Base-by-base conservation (phyloP, 148 eudicot species). In the Rhododendron kiyosumense region DNA sequence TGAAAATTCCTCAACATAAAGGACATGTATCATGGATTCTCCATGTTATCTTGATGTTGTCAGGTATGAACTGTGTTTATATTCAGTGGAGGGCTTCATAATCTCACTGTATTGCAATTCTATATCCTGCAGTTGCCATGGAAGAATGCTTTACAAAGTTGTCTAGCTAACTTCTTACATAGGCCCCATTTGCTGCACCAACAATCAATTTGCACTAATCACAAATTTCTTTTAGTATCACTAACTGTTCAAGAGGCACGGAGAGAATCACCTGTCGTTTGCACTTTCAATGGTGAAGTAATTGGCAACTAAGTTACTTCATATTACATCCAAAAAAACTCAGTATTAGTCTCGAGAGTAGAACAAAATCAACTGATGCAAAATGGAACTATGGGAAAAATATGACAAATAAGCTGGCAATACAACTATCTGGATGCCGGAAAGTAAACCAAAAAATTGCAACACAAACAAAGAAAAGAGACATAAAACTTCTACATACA, bases 291-390 rank as follows among this genome's bases (percentile, higher is more conserved):
- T 75, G 15, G 94, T 90, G 92, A 96, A 92, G 88, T 95, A 95
- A 87, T 96, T 96, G 83, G 93, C 96, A 73, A 94, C 97, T 69
- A 96, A 90, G 85, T 96, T 95, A 67, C 99, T 96, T 97, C 93
- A 90, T 78, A 85, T 71, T 76, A 80, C 30, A 57, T 52, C 51
- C 61, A 38, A 41, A 71, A 17, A 43, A 46, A 11, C 7, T 77
- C 81, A 69, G 7, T 7, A 30, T 69, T 69, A 36, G 24, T 32
- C 22, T 74, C 30, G 5, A 69, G 36, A 69, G 75, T 65, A 69
- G 7, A 69, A 69, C 20, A 15, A 30, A 41, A 78, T 17, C 67
- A 65, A 80, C 51, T 17, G 8, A 71, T 36, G 10, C 71, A 65
- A 8, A 65, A 65, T n/a, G 32, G 30, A 65, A 65, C 71, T 10